phyloP scores from a whole-genome alignment of 2,329 filamentous ascomycete species.

The Trichoderma semiorbis region DNA sequence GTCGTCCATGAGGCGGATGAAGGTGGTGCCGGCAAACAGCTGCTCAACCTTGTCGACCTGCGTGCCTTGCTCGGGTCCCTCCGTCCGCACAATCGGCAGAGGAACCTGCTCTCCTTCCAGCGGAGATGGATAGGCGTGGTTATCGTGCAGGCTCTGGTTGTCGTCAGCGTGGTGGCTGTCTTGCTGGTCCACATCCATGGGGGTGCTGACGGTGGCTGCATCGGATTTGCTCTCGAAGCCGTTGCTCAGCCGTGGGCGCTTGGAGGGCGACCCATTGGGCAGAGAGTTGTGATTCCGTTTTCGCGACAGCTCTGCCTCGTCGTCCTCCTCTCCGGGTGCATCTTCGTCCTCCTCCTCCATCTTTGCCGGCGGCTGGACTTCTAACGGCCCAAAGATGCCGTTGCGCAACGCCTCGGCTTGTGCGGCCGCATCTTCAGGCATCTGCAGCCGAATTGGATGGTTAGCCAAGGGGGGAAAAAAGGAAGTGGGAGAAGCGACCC shows the following conservation, averaged over 20 bases:
- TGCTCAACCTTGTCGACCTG: slow-evolving; percentile 63
- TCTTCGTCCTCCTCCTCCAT: slow-evolving; percentile 37
- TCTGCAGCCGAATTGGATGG: slow-evolving; percentile 37
- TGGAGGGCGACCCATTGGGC: slow-evolving; percentile 55
- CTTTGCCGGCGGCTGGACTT: slow-evolving; percentile 43
- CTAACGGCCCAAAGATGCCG: slow-evolving; percentile 57
- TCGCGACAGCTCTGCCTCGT: slow-evolving; percentile 43
- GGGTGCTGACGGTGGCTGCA: slow-evolving; percentile 37
- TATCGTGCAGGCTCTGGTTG: slow-evolving; percentile 49
- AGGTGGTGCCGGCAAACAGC: slow-evolving; percentile 56
- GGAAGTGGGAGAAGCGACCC: not conserved
- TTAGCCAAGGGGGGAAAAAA: slow-evolving; percentile 1
- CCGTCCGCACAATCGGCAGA: slow-evolving; percentile 53
- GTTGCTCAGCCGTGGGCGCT: slow-evolving; percentile 60
- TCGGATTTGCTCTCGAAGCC: slow-evolving; percentile 56
- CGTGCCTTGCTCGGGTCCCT: slow-evolving; percentile 61
- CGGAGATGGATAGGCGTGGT: slow-evolving; percentile 64
- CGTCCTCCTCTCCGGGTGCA: slow-evolving; percentile 28
- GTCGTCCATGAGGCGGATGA: slow-evolving; percentile 52
- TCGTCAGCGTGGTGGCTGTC: slow-evolving; percentile 31
- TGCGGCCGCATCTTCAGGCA: slow-evolving; percentile 46
- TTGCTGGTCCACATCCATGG: slow-evolving; percentile 36
- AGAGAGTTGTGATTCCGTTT: slow-evolving; percentile 49
- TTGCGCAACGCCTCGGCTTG: slow-evolving; percentile 45
- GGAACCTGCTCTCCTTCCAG: slow-evolving; percentile 55